Percentiles rank a stretch among this genome's conserved stretches.
Conservation (phyloP, 129 eudicot genomes). For the Chrysanthemum makinoi region DNA sequence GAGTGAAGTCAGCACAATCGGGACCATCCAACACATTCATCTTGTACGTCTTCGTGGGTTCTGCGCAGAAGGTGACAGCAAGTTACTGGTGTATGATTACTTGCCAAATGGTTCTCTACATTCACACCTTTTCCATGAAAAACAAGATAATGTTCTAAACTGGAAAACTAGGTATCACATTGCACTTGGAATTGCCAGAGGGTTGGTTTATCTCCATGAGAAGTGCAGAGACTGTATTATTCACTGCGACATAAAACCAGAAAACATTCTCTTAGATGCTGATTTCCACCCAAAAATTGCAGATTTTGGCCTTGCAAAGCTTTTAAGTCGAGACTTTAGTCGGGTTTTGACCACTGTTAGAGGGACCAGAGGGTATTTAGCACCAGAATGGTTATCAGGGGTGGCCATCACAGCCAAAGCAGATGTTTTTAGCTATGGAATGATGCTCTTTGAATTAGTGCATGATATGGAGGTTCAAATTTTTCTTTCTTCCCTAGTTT, state of each 20-base stretch:
- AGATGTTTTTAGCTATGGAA: conserved; percentile 75
- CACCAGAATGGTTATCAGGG: conserved; percentile 90
- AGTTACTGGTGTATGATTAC: conserved; percentile 66
- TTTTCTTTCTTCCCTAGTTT: too few species aligned
- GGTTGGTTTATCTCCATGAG: conserved; percentile 68
- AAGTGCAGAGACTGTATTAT: conserved; percentile 71
- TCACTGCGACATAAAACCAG: conserved; percentile 85
- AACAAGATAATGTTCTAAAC: conserved; percentile 18
- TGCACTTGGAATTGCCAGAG: conserved; percentile 64
- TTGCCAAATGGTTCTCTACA: conserved; percentile 65
- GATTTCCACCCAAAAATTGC: conserved; percentile 60
- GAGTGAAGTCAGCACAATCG: conserved; percentile 75
- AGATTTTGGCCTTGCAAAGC: conserved; percentile 82
- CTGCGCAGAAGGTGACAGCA: conserved; percentile 46
- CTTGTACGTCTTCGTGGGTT: conserved; percentile 79
- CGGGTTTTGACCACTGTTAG: conserved; percentile 71
- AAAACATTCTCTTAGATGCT: conserved; percentile 57
- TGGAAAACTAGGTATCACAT: conserved; percentile 69
- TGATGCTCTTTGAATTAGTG: conserved; percentile 66
- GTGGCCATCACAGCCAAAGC: conserved; percentile 66
- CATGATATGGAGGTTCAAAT: conserved; percentile 18
- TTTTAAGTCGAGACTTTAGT: conserved; percentile 71
- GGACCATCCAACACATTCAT: conserved; percentile 72
- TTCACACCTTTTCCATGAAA: conserved; percentile 43
- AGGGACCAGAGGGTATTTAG: conserved; percentile 75